These are phyloP conservation scores for Haplosporangium sp. DNA, from an alignment of 371 early-diverging fungal genomes.

Conservation along the genomic window DNA sequence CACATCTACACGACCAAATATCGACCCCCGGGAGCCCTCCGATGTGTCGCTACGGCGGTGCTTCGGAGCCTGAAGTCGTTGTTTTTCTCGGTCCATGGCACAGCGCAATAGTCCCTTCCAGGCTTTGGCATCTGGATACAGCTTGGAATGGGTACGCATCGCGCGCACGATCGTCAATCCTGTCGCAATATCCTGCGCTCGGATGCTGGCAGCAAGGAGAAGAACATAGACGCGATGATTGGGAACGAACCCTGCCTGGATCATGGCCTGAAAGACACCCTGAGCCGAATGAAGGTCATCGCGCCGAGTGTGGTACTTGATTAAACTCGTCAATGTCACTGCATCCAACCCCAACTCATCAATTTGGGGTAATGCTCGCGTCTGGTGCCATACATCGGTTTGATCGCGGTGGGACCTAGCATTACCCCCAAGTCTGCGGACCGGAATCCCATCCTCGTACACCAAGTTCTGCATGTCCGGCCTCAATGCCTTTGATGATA, in stretches of 20 bases:
- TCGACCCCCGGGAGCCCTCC: neutral
- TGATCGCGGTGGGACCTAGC: no score
- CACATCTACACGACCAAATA: no score
- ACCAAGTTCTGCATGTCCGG: neutral
- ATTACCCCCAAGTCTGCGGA: constrained; percentile 5
- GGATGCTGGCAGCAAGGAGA: constrained; percentile 28
- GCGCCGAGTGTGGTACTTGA: constrained; percentile 42
- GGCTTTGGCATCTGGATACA: constrained; percentile 36
- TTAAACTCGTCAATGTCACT: constrained; percentile 36
- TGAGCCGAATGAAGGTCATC: constrained; percentile 28
- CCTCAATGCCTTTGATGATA: constrained; percentile 4
- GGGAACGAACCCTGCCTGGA: constrained; percentile 32
- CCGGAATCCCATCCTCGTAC: constrained; percentile 21
- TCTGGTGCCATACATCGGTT: no score
- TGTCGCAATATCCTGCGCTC: constrained; percentile 15
- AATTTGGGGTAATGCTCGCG: no score
- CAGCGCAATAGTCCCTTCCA: constrained; percentile 48
- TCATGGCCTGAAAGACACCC: constrained; percentile 31
- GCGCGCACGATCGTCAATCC: constrained; percentile 21
- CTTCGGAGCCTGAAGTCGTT: neutral
- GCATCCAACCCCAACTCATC: constrained; percentile 16
- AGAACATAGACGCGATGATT: constrained; percentile 20
- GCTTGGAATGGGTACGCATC: constrained; percentile 25
- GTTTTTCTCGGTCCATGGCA: constrained; percentile 24
- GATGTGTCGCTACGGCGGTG: neutral